Conservation (phyloP, 495 filamentous ascomycete genomes). For the Neurospora sp. region DNA sequence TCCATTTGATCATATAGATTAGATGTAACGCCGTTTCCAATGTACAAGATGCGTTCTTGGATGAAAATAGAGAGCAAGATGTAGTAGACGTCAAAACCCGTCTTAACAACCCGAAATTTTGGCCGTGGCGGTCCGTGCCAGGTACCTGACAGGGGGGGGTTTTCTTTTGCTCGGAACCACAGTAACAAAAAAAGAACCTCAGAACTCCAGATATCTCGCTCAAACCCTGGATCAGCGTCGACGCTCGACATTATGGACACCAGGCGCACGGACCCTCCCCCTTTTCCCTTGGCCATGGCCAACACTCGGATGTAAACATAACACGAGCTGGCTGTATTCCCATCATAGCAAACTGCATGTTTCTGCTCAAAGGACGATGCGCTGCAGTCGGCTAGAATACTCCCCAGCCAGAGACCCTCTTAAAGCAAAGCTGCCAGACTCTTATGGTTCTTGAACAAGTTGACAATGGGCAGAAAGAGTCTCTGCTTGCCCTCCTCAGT, state of each 20-base stretch:
- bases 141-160: no score
- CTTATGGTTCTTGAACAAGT: conserved; percentile 39
- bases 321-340: background rate
- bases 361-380: background rate
- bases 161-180: no score
- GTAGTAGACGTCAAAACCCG: no score
- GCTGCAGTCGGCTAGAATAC: background rate
- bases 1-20: no score
- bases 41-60: no score
- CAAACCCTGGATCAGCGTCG: background rate
- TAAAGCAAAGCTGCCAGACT: background rate
- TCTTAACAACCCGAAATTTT: no score
- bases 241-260: background rate
- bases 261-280: background rate
- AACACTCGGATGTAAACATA: background rate
- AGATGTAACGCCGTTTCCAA: no score
- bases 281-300: background rate
- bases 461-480: conserved; percentile 47
- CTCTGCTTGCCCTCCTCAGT: conserved; percentile 20
- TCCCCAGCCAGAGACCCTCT: no score
- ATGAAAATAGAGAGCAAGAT: no score
- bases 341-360: background rate
- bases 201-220: background rate
- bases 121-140: no score
- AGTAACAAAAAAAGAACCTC: background rate